Conservation (phyloP, 164 flowering plant genomes). For the Protea cynaroides region DNA sequence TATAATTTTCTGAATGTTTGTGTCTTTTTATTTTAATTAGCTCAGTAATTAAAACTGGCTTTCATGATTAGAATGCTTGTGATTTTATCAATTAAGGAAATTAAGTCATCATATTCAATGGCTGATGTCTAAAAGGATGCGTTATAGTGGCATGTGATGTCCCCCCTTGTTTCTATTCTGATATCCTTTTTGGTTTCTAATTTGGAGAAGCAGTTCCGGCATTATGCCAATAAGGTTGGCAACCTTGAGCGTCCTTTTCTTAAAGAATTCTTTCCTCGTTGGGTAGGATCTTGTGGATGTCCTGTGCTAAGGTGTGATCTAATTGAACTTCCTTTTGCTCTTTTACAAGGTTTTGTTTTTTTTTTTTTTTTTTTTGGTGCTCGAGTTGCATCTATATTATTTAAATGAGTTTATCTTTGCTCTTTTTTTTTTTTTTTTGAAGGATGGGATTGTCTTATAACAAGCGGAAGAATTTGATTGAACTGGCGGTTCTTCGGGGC, state of each 20-base stretch:
- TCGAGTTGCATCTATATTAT: neutral
- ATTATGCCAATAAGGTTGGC: constrained; percentile 87
- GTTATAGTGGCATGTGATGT: neutral
- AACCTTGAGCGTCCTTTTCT: constrained; percentile 98
- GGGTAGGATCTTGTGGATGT: constrained; percentile 92
- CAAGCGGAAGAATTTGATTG: constrained; percentile 87
- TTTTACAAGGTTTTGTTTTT: neutral
- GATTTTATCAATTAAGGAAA: too few relatives aligned
- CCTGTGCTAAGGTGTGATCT: constrained; percentile 63
- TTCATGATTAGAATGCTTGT: too few relatives aligned
- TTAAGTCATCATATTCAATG: too few relatives aligned
- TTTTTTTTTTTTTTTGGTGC: too few relatives aligned
- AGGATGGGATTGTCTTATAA: constrained; percentile 95
- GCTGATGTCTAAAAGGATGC: neutral
- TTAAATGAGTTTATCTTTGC: neutral
- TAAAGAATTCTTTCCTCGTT: constrained; percentile 94
- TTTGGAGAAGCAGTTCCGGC: constrained; percentile 72
- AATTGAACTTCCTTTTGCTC: constrained; percentile 1
- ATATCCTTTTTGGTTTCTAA: neutral
- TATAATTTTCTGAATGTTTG: too few relatives aligned
- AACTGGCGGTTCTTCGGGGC: constrained; percentile 74
- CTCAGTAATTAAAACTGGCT: too few relatives aligned
- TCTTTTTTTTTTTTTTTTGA: neutral
- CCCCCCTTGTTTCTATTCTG: neutral
- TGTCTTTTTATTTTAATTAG: too few relatives aligned